Evolutionary conservation across 495 filamentous ascomycete species (phyloP).

Genomic region (Daldinia caldariorum): DNA sequence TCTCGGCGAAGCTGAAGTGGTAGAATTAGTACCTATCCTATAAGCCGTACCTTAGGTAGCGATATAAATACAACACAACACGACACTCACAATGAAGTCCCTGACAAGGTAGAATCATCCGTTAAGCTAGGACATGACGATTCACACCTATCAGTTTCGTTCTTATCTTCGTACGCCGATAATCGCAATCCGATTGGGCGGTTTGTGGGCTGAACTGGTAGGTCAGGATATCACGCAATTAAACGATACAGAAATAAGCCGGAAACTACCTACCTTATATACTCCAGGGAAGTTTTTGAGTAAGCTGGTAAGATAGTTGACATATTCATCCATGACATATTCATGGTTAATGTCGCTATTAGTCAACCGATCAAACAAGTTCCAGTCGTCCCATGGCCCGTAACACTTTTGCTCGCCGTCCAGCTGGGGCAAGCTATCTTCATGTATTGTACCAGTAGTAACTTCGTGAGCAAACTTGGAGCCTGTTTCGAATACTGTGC

Average conservation of each 20-base stretch:
- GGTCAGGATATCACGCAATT: neutral
- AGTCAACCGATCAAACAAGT: slow-evolving; percentile 5
- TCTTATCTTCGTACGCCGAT: neutral
- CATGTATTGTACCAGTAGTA: neutral
- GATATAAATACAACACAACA: neutral
- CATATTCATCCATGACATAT: neutral
- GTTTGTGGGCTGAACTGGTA: neutral
- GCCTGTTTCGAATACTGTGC: slow-evolving; percentile 1
- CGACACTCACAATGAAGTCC: neutral
- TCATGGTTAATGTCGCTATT: neutral
- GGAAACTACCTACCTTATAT: slow-evolving; percentile 7
- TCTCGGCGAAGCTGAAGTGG: neutral
- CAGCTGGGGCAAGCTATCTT: neutral
- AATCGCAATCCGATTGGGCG: neutral
- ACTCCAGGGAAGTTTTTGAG: neutral
- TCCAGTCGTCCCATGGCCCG: slow-evolving; percentile 11
- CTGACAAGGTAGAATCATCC: neutral
- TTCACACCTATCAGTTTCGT: neutral
- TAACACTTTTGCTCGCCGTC: slow-evolving; percentile 15
- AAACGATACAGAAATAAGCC: neutral
- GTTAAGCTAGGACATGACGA: slow-evolving; percentile 12
- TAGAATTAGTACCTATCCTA: neutral
- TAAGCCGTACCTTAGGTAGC: too few species aligned
- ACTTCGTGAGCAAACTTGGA: neutral
- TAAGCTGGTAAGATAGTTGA: neutral